Conservation (phyloP, 352 stramenopile genomes). For the Phytopythium kandeliae region DNA sequence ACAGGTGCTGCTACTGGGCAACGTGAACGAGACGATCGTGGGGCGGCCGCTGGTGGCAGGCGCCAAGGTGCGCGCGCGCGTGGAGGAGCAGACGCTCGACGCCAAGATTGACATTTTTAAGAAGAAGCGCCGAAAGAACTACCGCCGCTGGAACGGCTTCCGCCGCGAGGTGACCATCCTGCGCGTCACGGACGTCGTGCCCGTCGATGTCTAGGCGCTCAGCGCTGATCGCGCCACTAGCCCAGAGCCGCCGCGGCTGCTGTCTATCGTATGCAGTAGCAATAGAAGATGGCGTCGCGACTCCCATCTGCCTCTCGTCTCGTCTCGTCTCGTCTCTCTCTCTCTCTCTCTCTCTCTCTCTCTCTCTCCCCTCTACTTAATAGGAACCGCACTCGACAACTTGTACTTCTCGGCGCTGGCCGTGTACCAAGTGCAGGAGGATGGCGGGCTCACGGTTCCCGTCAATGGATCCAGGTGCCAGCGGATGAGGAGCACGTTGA, state of each 20-base stretch:
- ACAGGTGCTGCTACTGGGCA: conserved; percentile 73
- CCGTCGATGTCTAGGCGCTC: conserved; percentile 34
- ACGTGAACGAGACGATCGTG: conserved; percentile 82
- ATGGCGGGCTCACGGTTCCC: conserved; percentile 11
- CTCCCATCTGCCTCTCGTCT: too few relatives aligned
- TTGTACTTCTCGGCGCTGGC: conserved; percentile 25
- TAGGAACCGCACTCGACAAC: conserved; percentile 16
- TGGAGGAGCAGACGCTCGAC: conserved; percentile 85
- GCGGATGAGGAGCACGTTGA: conserved; percentile 22
- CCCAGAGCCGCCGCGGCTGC: too few relatives aligned
- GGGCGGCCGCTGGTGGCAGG: conserved; percentile 62
- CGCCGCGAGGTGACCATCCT: conserved; percentile 81
- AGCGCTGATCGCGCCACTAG: too few relatives aligned
- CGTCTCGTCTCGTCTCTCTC: too few relatives aligned
- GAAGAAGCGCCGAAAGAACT: conserved; percentile 89
- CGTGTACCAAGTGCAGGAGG: conserved; percentile 22
- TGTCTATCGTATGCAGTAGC: too few relatives aligned
- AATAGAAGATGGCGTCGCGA: not conserved
- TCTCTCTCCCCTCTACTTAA: not conserved
- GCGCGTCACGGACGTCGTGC: conserved; percentile 77
- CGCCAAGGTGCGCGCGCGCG: conserved; percentile 67
- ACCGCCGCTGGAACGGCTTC: conserved; percentile 86
- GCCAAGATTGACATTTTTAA: conserved; percentile 89
- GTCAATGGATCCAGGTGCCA: conserved; percentile 18
- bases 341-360: too few relatives aligned